These are phyloP conservation scores for Escallonia rubra DNA, from an alignment of 129 eudicot genomes.

Conservation along the genomic window DNA sequence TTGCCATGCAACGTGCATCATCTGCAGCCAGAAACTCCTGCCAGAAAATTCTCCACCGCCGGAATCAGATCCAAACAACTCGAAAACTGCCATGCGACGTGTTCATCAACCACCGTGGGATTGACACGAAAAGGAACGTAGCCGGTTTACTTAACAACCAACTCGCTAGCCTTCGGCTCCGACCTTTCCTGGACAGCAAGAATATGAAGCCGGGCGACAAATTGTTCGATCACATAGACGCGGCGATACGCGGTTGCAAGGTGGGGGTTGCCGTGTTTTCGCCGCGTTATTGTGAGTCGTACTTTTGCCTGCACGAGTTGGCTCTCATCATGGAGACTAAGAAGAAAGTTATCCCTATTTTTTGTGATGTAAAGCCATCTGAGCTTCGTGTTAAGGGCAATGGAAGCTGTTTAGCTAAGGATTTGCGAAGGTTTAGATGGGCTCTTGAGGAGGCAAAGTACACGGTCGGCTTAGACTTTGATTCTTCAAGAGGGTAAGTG, in stretches of 20 bases:
- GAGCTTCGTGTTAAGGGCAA: slow-evolving; percentile 52
- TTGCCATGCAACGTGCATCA: slow-evolving; percentile 61
- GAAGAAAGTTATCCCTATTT: slow-evolving; percentile 68
- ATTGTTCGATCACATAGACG: slow-evolving; percentile 56
- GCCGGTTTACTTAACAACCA: slow-evolving; percentile 62
- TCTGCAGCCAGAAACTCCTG: slow-evolving; percentile 27
- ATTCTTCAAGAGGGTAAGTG: slow-evolving; percentile 66
- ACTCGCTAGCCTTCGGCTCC: slow-evolving; percentile 30
- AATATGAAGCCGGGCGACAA: slow-evolving; percentile 84
- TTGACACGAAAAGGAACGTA: slow-evolving; percentile 67
- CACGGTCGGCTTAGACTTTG: slow-evolving; percentile 75
- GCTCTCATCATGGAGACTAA: slow-evolving; percentile 53
- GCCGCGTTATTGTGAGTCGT: slow-evolving; percentile 74
- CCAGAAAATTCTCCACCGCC: slow-evolving; percentile 28
- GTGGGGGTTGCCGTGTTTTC: slow-evolving; percentile 76
- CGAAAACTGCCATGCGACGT: slow-evolving; percentile 52
- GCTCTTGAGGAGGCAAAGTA: slow-evolving; percentile 76
- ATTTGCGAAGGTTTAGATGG: slow-evolving; percentile 36
- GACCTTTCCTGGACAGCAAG: slow-evolving; percentile 79
- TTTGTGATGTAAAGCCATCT: slow-evolving; percentile 75
- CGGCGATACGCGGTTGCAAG: slow-evolving; percentile 42
- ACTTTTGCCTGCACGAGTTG: slow-evolving; percentile 80
- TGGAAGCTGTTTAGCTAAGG: slow-evolving; percentile 29
- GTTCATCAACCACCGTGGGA: slow-evolving; percentile 82
- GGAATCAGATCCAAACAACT: slow-evolving; percentile 8